Percentiles rank a stretch among this genome's conserved stretches.
These are phyloP conservation scores for Candida methanosorbosa DNA, from an alignment of 805 yeast species.

Conservation along the genomic window DNA sequence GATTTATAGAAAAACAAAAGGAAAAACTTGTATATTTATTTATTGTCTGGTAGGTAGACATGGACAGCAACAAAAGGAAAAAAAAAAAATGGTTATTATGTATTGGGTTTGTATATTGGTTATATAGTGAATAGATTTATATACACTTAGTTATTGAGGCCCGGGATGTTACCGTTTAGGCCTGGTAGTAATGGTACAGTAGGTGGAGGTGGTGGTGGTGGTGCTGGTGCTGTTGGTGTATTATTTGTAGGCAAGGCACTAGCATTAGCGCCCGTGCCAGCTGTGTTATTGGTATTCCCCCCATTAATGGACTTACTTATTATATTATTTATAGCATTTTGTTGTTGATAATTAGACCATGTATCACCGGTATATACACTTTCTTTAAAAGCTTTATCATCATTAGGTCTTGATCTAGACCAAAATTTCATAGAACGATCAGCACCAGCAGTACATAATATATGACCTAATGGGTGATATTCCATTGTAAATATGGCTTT, in stretches of 20 bases:
- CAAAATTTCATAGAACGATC: constrained; percentile 91
- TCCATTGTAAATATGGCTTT: constrained; percentile 84
- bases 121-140: not conserved
- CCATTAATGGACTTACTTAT: too few species aligned
- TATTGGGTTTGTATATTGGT: too few species aligned
- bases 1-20: too few species aligned
- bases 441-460: constrained; percentile 85
- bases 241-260: too few species aligned
- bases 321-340: not conserved
- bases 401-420: constrained; percentile 89
- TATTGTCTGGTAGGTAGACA: too few species aligned
- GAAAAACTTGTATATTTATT: not conserved
- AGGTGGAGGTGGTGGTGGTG: constrained; percentile 3
- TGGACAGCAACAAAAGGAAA: too few species aligned
- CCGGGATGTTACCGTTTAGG: not conserved
- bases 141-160: not conserved
- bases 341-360: constrained; percentile 18
- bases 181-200: not conserved
- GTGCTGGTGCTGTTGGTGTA: constrained; percentile 1
- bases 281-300: too few species aligned
- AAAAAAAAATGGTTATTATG: too few species aligned
- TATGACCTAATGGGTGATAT: constrained; percentile 91
- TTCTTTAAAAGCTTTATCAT: constrained; percentile 73
- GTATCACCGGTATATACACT: constrained; percentile 56
- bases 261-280: constrained; percentile 11